Conservation (phyloP, 2,329 filamentous ascomycete genomes). For the Aspergillaceae sp. region DNA sequence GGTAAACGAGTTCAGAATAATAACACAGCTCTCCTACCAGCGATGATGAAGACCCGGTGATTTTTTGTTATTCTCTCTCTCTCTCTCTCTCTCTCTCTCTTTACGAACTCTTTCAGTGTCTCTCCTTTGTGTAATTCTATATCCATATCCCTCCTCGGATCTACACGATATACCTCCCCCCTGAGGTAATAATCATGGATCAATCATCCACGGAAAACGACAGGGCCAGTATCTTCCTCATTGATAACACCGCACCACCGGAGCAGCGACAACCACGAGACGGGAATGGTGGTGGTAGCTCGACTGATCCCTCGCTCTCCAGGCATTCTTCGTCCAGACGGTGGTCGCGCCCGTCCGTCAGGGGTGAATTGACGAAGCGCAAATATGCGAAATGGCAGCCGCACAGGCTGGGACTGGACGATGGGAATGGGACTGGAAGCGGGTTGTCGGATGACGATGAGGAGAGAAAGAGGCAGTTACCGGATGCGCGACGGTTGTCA, state of each 20-base stretch:
- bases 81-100: not conserved
- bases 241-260: constrained; percentile 33
- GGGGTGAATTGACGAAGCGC: constrained; percentile 30
- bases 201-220: not conserved
- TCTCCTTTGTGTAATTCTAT: not conserved
- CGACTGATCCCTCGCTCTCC: constrained; percentile 3
- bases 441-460: not conserved
- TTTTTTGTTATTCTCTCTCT: not conserved
- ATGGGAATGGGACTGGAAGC: not conserved
- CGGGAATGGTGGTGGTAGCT: no score
- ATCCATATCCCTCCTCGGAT: not conserved
- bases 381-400: constrained; percentile 47
- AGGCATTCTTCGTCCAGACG: constrained; percentile 13
- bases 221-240: constrained; percentile 22
- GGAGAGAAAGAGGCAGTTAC: no score
- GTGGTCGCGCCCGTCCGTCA: constrained; percentile 24
- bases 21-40: no score
- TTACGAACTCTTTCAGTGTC: not conserved
- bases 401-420: constrained; percentile 44
- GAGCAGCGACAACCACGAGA: not conserved
- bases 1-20: no score
- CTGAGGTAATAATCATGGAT: no score
- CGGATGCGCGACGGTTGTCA: not conserved
- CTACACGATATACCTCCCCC: no score
- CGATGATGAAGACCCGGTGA: not conserved